Evolutionary conservation across 768 basidiomycete species (phyloP), one percentile per base, ranked within the genome.

Genomic region (Pleurotus giganteus): DNA sequence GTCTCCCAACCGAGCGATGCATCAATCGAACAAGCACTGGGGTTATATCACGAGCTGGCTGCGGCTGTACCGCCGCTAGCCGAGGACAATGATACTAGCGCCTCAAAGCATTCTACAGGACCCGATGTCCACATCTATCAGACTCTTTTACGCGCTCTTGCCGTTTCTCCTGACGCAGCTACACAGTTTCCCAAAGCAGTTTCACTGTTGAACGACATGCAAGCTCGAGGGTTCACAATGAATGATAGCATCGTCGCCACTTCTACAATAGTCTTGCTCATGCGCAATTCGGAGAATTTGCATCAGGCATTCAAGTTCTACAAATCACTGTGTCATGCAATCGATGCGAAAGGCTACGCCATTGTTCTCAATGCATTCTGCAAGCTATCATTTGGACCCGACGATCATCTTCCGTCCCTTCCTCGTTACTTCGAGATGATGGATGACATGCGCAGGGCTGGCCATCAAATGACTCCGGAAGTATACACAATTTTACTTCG

Each of bases 351-450:
- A 42, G 87, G 84, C 8, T 92, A 85, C 65, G 69, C 73, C 7
- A 73, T 79, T 41, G 83, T 95, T 55, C 75, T 93, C 50, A 71
- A 81, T 57, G 77, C 80, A 2, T 86, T 90, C 60, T 79, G 82
- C 63, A 74, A 76, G 23, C 73, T 89, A 51, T 75, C 80, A 7
- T 84, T 83, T 55, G 70, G 72, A 43, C 65, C 77, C 19, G 65
- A 69, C 15, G 61, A 74, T 23, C 64, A 71, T 45, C 61, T 76
- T 4, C 77, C 75, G 58, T 65, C 80, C 65, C 58, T 81, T 66
- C 58, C 73, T 67, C 75, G 83, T 52, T 91, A 89, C 67, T 85
- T 93, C 66, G 79, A 80, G 52, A 88, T 95, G 47, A 78, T 93
- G 55, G 79, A 77, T 32, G 91, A 94, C 70, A 94, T 95, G 91